Conservation (phyloP, 257 asterid species). For the Scutellaria barbata region DNA sequence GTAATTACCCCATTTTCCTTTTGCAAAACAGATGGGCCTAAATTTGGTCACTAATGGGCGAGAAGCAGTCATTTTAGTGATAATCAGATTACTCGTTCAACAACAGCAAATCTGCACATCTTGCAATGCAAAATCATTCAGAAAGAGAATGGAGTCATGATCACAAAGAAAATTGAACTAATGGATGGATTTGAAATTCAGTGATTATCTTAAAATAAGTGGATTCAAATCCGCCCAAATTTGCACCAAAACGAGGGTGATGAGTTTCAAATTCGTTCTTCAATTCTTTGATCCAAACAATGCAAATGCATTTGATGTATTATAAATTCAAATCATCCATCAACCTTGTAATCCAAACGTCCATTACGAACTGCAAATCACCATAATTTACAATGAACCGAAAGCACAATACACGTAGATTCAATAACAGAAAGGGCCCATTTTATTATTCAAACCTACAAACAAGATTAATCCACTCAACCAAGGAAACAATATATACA, state of each 20-base stretch:
- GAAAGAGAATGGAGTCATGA: not conserved
- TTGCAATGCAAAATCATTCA: not conserved
- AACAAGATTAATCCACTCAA: not conserved
- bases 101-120: conserved; percentile 23
- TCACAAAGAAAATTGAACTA: not conserved
- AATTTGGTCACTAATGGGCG: conserved; percentile 36
- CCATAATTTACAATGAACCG: conserved; percentile 4
- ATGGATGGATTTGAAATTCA: too few relatives aligned
- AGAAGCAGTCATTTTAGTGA: conserved; percentile 20
- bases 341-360: too few relatives aligned
- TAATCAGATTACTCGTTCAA: conserved; percentile 19
- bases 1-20: conserved; percentile 45
- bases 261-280: too few relatives aligned
- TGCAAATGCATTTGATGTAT: too few relatives aligned
- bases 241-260: too few relatives aligned
- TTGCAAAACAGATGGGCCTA: conserved; percentile 36
- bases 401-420: not conserved
- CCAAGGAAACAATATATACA: not conserved
- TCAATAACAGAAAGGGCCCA: not conserved
- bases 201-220: too few relatives aligned
- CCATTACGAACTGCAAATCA: not conserved
- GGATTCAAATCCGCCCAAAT: too few relatives aligned
- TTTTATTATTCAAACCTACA: not conserved
- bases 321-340: too few relatives aligned
- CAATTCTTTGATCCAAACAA: too few relatives aligned